Percentiles rank a stretch among this genome's conserved stretches.
These are phyloP conservation scores for Vachellia pachyceras DNA, from an alignment of 306 rosid genomes.

Conservation along the genomic window DNA sequence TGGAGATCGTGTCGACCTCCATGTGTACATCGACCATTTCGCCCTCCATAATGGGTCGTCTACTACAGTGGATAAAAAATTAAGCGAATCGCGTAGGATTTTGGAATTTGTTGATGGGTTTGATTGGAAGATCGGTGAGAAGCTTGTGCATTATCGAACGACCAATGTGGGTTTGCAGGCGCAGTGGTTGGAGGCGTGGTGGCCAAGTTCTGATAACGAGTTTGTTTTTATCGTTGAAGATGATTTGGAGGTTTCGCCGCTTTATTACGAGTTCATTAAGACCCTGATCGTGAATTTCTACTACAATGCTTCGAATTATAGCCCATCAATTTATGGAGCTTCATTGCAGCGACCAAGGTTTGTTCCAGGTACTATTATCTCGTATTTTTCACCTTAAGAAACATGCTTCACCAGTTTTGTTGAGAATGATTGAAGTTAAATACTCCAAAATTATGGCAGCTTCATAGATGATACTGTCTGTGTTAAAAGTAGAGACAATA, in stretches of 20 bases:
- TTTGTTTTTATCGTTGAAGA: slow-evolving; percentile 87
- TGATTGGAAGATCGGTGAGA: slow-evolving; percentile 81
- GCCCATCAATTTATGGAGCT: slow-evolving; percentile 80
- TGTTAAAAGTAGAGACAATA: slow-evolving; percentile 19
- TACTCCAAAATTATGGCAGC: not conserved
- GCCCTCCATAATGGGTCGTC: slow-evolving; percentile 40
- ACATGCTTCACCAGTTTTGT: not conserved
- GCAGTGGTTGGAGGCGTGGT: slow-evolving; percentile 99
- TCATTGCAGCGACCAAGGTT: slow-evolving; percentile 97
- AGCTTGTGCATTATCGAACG: slow-evolving; percentile 79
- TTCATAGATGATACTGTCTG: slow-evolving; percentile 5
- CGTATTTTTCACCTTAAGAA: not conserved
- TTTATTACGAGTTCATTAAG: slow-evolving; percentile 76
- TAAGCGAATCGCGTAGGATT: slow-evolving; percentile 63
- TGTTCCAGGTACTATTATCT: slow-evolving; percentile 86
- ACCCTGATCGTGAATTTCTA: slow-evolving; percentile 75
- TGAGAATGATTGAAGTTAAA: not conserved
- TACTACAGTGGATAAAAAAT: slow-evolving; percentile 38
- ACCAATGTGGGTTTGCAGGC: slow-evolving; percentile 84
- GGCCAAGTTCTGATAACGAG: slow-evolving; percentile 86
- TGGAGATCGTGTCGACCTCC: slow-evolving; percentile 77
- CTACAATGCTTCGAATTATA: slow-evolving; percentile 71
- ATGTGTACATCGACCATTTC: slow-evolving; percentile 74
- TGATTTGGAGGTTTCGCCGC: slow-evolving; percentile 88
- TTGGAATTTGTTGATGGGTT: slow-evolving; percentile 70